These are phyloP conservation scores for Penicillium occitanis DNA, from an alignment of 2,329 filamentous ascomycete species.

Conservation along the genomic window DNA sequence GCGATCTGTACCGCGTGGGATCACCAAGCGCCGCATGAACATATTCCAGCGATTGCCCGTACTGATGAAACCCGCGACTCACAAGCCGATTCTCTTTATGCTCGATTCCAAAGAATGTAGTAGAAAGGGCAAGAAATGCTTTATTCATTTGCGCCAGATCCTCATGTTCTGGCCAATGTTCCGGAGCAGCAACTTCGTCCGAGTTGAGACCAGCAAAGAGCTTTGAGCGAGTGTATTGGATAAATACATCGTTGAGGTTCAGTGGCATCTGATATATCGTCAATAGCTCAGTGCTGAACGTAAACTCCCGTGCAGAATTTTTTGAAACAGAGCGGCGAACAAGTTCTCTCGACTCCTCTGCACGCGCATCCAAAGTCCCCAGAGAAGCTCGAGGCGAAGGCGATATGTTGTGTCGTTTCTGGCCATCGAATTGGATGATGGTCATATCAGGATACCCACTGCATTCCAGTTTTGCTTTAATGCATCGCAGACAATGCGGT, in stretches of 20 bases:
- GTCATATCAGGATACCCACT: constrained; percentile 12
- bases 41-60: constrained; percentile 2
- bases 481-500: constrained; percentile 13
- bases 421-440: constrained; percentile 18
- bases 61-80: constrained; percentile 3
- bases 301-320: background rate
- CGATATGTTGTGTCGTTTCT: background rate
- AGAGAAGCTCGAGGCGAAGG: background rate
- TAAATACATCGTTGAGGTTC: constrained; percentile 8
- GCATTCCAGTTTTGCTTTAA: constrained; percentile 13
- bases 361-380: background rate
- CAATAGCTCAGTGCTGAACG: background rate
- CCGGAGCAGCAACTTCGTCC: background rate
- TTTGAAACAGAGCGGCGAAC: background rate
- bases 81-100: constrained; percentile 14
- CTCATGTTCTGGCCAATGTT: background rate
- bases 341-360: background rate
- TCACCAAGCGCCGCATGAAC: constrained; percentile 14
- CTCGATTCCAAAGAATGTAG: constrained; percentile 18
- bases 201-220: background rate
- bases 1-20: background rate
- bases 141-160: background rate
- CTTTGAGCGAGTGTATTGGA: constrained; percentile 13
- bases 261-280: background rate
- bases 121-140: constrained; percentile 8